Conservation (phyloP, 108 stramenopile genomes). For the Skeletonema tropicum region DNA sequence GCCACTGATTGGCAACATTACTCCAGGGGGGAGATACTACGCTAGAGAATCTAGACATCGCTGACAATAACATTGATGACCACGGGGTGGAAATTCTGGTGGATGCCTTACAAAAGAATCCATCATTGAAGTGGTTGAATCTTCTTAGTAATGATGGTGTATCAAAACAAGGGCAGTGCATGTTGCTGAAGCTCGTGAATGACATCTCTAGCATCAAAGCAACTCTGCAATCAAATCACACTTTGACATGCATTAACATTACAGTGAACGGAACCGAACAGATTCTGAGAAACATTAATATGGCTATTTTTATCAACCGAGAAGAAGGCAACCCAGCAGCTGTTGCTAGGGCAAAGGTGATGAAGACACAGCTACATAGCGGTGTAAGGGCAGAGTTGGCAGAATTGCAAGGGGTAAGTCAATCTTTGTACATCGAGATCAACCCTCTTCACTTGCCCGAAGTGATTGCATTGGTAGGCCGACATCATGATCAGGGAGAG, state of each 20-base stretch:
- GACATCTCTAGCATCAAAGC: neutral
- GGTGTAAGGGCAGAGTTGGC: too few relatives aligned
- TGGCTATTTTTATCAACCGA: too few relatives aligned
- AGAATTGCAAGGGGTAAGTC: too few relatives aligned
- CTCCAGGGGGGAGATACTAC: neutral
- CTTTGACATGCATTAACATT: neutral
- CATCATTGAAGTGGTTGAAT: neutral
- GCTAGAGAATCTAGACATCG: neutral
- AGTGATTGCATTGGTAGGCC: too few relatives aligned
- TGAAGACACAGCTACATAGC: too few relatives aligned
- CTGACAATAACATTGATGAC: neutral
- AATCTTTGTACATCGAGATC: too few relatives aligned
- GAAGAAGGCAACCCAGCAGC: too few relatives aligned
- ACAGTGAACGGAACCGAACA: too few relatives aligned
- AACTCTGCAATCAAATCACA: neutral
- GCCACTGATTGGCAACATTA: neutral
- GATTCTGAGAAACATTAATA: too few relatives aligned
- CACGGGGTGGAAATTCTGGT: neutral
- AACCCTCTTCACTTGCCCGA: too few relatives aligned
- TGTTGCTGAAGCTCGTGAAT: neutral
- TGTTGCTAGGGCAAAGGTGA: too few relatives aligned
- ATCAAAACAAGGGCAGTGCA: neutral
- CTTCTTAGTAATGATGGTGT: neutral
- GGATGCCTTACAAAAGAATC: neutral
- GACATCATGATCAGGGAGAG: too few relatives aligned